These are phyloP conservation scores for Cordyceps tenuipes DNA, from an alignment of 2,329 filamentous ascomycete genomes.

Conservation along the genomic window DNA sequence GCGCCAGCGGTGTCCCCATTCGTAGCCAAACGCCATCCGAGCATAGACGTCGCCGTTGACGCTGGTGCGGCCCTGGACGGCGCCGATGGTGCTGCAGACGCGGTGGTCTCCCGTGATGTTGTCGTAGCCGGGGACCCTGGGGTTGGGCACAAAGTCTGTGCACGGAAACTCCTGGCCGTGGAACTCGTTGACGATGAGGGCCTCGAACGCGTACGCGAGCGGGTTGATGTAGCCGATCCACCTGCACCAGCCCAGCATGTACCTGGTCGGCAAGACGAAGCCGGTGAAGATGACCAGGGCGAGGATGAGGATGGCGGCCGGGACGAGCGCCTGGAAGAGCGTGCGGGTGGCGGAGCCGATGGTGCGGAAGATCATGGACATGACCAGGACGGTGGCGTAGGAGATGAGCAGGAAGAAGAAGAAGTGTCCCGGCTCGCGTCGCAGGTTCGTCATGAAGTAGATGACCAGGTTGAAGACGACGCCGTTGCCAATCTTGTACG, in stretches of 20 bases:
- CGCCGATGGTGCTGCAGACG: slow-evolving; percentile 53
- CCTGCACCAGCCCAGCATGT: slow-evolving; percentile 73
- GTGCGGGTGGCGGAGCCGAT: slow-evolving; percentile 71
- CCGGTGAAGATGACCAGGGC: slow-evolving; percentile 63
- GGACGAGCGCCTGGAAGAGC: slow-evolving; percentile 54
- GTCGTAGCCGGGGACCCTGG: slow-evolving; percentile 27
- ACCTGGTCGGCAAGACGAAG: slow-evolving; percentile 54
- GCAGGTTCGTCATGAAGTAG: slow-evolving; percentile 82
- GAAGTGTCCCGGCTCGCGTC: slow-evolving; percentile 65
- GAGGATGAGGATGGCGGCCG: slow-evolving; percentile 53
- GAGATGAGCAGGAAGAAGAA: slow-evolving; percentile 79
- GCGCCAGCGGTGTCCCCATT: slow-evolving; percentile 53
- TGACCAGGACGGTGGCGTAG: slow-evolving; percentile 63
- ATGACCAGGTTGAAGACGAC: slow-evolving; percentile 71
- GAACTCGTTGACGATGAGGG: slow-evolving; percentile 80
- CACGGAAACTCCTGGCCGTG: slow-evolving; percentile 51
- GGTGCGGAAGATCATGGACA: slow-evolving; percentile 81
- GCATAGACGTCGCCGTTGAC: slow-evolving; percentile 55
- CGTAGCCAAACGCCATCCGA: slow-evolving; percentile 46
- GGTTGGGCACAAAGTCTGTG: slow-evolving; percentile 36
- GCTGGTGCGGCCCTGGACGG: slow-evolving; percentile 39
- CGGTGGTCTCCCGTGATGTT: slow-evolving; percentile 30
- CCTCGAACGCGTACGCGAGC: slow-evolving; percentile 71
- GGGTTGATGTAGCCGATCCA: slow-evolving; percentile 82
- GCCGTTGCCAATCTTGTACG: slow-evolving; percentile 61